These are phyloP conservation scores for Spencermartinsiella ligniputridi DNA, from an alignment of 1,139 yeast genomes.

Conservation along the genomic window DNA sequence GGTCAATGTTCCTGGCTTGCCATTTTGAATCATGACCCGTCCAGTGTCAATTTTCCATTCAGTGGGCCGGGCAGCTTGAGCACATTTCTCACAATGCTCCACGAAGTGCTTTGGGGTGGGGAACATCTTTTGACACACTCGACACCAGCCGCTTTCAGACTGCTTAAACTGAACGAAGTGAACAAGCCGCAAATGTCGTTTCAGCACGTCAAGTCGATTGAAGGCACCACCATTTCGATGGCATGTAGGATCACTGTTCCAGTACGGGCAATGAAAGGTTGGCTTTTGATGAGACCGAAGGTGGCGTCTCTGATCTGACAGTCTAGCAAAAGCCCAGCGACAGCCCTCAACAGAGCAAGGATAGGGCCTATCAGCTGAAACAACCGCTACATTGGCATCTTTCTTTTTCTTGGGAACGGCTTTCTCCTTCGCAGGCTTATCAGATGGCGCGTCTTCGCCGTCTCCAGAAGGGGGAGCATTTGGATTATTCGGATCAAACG, in stretches of 20 bases:
- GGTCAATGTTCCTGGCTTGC: slow-evolving; percentile 17
- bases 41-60: slow-evolving; percentile 34
- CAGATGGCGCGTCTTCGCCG: slow-evolving; percentile 6
- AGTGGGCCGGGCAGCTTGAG: slow-evolving; percentile 35
- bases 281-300: slow-evolving; percentile 60
- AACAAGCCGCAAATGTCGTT: slow-evolving; percentile 61
- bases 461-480: slow-evolving; percentile 3
- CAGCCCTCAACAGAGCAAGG: slow-evolving; percentile 54
- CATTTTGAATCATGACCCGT: slow-evolving; percentile 12
- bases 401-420: slow-evolving; percentile 8
- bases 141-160: slow-evolving; percentile 61
- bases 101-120: slow-evolving; percentile 54
- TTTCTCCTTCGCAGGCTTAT: slow-evolving; percentile 4
- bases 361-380: slow-evolving; percentile 39
- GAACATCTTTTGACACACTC: slow-evolving; percentile 57
- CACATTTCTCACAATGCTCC: slow-evolving; percentile 64
- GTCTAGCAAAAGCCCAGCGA: slow-evolving; percentile 63
- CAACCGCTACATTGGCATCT: slow-evolving; percentile 13
- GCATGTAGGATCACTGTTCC: slow-evolving; percentile 62
- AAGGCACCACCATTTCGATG: slow-evolving; percentile 72
- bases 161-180: slow-evolving; percentile 49
- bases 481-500: slow-evolving; percentile 3
- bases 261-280: slow-evolving; percentile 65
- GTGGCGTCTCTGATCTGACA: slow-evolving; percentile 64
- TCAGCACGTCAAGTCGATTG: slow-evolving; percentile 63